Base-by-base conservation (phyloP, 805 yeast species). In the Pichia sporocuriosa region DNA sequence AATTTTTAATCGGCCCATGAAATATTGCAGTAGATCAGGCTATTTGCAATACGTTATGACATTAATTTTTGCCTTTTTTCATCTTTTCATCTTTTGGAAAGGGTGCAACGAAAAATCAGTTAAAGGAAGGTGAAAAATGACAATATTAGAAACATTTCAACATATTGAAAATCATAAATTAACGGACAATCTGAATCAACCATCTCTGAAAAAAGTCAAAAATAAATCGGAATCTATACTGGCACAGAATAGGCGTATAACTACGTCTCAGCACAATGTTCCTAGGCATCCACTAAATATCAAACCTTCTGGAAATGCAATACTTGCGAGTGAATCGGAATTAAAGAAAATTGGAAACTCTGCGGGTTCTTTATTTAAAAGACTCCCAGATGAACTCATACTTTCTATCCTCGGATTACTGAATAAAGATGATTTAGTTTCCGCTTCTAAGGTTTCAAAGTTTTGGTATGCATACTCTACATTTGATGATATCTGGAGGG, bases 401-500 rank as follows among this genome's bases (percentile, higher is more conserved):
- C 56, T 79, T 60, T 67, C 69, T 6, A 57, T 84, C 2, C 46
- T 85, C 4, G 63, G 72, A 1, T 69, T 63, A 39, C 48, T 88
- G 3, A 66, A 68, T 17, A 66, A 75, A 0, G 40, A 48, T 0
- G 77, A 80, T 30, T 60, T 88, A 39, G 54, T 69, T 41, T 65
- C 61, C 23, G 53, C 86, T 22, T 70, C 81, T 31, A 76, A 72
- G 40, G 61, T 79, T 2, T 84, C 94, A 3, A 72, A 82, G 44
- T 69, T 79, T 6, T 60, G 82, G 55, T 85, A 81, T 59, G 94
- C 90, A 1, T 83, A 75, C 56, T 55, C 78, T 11, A 79, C 77
- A 55, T 82, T 78, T 54, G 96, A 87, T 49, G 95, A 87, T 38
- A 50, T 83, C 20, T 88, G 96, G 96, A 82, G 81, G 52, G 71